phyloP scores from a whole-genome alignment of 2,329 filamentous ascomycete species.

The Coleophoma crateriformis region DNA sequence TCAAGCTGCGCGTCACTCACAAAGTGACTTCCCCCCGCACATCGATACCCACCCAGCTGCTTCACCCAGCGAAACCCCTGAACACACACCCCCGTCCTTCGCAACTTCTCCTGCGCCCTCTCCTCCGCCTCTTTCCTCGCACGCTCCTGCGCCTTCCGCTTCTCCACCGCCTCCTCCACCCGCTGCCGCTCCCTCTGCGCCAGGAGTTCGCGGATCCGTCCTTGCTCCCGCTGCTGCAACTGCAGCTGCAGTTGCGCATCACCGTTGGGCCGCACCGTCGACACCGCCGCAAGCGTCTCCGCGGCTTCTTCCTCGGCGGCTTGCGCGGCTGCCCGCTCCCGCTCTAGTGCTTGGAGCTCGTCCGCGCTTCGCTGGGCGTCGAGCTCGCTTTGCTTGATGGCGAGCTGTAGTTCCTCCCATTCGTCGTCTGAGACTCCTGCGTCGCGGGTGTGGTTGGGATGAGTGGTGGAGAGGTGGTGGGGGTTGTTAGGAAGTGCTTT shows the following conservation, averaged over 20 bases:
- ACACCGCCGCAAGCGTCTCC: slow-evolving; percentile 30
- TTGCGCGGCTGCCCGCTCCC: slow-evolving; percentile 4
- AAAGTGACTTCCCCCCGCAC: slow-evolving; percentile 55
- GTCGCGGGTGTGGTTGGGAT: slow-evolving; percentile 36
- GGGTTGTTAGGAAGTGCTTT: slow-evolving; percentile 1
- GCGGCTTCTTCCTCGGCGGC: slow-evolving; percentile 20
- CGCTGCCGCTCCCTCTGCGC: slow-evolving; percentile 21
- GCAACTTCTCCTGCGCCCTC: slow-evolving; percentile 40
- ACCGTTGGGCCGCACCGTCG: slow-evolving; percentile 20
- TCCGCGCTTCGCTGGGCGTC: slow-evolving; percentile 18
- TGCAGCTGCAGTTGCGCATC: slow-evolving; percentile 6
- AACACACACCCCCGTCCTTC: slow-evolving; percentile 47
- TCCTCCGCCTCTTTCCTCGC: slow-evolving; percentile 32
- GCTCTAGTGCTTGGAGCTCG: slow-evolving; percentile 13
- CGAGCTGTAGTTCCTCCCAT: slow-evolving; percentile 54
- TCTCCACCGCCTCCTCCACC: slow-evolving; percentile 28
- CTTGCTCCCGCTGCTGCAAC: slow-evolving; percentile 19
- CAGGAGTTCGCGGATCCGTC: slow-evolving; percentile 21
- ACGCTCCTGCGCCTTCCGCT: slow-evolving; percentile 32
- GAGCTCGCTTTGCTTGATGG: slow-evolving; percentile 27
- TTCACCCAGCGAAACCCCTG: slow-evolving; percentile 57
- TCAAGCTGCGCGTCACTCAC: slow-evolving; percentile 33
- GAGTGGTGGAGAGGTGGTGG: background rate
- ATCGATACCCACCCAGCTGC: slow-evolving; percentile 52
- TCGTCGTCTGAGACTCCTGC: slow-evolving; percentile 51